These are phyloP conservation scores for Globisporangium carolinianum DNA, from an alignment of 352 stramenopile species.

Conservation along the genomic window DNA sequence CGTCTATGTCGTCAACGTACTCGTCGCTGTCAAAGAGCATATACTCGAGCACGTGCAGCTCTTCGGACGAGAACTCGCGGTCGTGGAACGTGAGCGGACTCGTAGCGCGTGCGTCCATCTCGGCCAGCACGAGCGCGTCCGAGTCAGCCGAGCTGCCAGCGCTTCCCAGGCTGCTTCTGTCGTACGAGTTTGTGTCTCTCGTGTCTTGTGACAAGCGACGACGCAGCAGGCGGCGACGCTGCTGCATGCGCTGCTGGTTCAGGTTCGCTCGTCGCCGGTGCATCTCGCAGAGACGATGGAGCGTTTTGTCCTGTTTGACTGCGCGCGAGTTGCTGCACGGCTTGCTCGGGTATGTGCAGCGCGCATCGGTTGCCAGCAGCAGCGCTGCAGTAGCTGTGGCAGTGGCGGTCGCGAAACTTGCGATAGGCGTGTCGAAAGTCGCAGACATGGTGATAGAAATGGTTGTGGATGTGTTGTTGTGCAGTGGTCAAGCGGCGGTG, in stretches of 20 bases:
- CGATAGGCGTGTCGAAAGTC: neutral
- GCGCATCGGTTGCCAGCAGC: constrained; percentile 4
- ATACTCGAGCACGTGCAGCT: constrained; percentile 8
- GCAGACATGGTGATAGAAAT: neutral
- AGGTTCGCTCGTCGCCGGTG: constrained; percentile 43
- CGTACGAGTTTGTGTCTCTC: neutral
- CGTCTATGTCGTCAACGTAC: neutral
- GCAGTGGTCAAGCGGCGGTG: no score
- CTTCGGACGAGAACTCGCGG: constrained; percentile 8
- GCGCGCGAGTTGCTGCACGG: constrained; percentile 31
- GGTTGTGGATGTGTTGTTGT: no score
- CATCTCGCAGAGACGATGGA: constrained; percentile 50
- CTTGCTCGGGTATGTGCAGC: constrained; percentile 45
- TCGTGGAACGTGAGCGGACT: neutral
- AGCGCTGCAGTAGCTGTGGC: neutral
- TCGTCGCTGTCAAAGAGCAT: constrained; percentile 11
- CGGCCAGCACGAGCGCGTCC: neutral
- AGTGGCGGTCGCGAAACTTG: neutral
- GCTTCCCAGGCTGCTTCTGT: neutral
- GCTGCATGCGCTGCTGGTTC: constrained; percentile 33
- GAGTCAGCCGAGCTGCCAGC: neutral
- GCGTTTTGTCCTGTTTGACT: constrained; percentile 32
- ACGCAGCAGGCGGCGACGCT: constrained; percentile 4
- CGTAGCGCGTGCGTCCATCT: neutral
- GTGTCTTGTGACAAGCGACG: neutral